phyloP scores from a whole-genome alignment of 768 basidiomycete species.

The Cubamyces sp. region DNA sequence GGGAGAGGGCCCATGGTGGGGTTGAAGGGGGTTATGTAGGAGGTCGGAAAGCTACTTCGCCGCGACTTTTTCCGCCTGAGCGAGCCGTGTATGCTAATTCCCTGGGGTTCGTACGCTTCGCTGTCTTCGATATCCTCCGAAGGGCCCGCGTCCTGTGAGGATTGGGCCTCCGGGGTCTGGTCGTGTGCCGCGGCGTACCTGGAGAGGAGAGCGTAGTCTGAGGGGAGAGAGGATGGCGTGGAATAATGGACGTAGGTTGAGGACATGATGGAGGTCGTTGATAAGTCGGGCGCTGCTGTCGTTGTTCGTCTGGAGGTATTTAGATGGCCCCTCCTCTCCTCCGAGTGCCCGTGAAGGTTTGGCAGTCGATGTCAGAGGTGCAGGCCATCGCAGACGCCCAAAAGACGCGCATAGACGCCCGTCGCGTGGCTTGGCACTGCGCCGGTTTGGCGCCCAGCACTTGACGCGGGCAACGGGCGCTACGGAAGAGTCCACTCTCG shows the following conservation, averaged over 20 bases:
- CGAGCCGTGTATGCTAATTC: conserved; percentile 5
- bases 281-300: background rate
- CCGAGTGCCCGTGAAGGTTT: background rate
- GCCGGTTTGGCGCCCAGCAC: too few relatives aligned
- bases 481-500: conserved; percentile 1
- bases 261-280: conserved; percentile 32
- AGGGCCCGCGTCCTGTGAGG: conserved; percentile 11
- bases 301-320: background rate
- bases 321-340: background rate
- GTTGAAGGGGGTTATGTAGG: conserved; percentile 43
- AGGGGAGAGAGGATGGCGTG: conserved; percentile 60
- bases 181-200: conserved; percentile 44
- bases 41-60: conserved; percentile 39
- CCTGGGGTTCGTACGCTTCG: conserved; percentile 18
- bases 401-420: too few relatives aligned
- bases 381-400: too few relatives aligned
- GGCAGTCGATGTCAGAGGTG: too few relatives aligned
- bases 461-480: background rate
- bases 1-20: conserved; percentile 38
- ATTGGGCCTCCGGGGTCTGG: conserved; percentile 21
- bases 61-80: conserved; percentile 14
- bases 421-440: too few relatives aligned
- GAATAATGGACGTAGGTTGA: conserved; percentile 51
- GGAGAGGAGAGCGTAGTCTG: conserved; percentile 68
- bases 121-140: conserved; percentile 18